These are phyloP conservation scores for Dionaea muscipula DNA, from an alignment of 179 eudicot species.

Conservation along the genomic window DNA sequence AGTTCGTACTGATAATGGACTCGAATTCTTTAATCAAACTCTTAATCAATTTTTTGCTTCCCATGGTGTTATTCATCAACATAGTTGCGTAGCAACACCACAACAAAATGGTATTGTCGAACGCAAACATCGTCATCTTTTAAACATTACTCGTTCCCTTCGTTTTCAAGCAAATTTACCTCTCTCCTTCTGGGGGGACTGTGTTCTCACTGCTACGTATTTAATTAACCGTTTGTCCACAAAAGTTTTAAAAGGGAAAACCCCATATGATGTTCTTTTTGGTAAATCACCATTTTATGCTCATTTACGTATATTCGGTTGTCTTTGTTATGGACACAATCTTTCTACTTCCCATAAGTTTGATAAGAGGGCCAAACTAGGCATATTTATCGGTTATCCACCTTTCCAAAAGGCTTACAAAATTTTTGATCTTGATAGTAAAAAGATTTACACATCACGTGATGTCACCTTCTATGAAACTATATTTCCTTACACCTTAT, in stretches of 20 bases:
- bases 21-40: background rate
- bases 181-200: conserved; percentile 2
- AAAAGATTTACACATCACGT: background rate
- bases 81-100: background rate
- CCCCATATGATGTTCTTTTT: background rate
- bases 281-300: background rate
- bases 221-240: background rate
- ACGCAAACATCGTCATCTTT: background rate
- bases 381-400: background rate
- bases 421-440: background rate
- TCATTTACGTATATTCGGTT: background rate
- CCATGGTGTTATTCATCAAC: background rate
- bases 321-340: background rate
- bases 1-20: conserved; percentile 1
- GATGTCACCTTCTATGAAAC: conserved; percentile 1
- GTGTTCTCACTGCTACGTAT: conserved; percentile 3
- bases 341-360: background rate
- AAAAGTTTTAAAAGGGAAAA: background rate
- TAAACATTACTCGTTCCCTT: background rate
- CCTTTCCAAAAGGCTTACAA: background rate
- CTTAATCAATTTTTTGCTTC: background rate
- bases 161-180: background rate
- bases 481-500: conserved; percentile 2
- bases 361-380: background rate
- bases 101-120: background rate